phyloP scores from a whole-genome alignment of 108 stramenopile species.

The Poteriospumella lacustris region DNA sequence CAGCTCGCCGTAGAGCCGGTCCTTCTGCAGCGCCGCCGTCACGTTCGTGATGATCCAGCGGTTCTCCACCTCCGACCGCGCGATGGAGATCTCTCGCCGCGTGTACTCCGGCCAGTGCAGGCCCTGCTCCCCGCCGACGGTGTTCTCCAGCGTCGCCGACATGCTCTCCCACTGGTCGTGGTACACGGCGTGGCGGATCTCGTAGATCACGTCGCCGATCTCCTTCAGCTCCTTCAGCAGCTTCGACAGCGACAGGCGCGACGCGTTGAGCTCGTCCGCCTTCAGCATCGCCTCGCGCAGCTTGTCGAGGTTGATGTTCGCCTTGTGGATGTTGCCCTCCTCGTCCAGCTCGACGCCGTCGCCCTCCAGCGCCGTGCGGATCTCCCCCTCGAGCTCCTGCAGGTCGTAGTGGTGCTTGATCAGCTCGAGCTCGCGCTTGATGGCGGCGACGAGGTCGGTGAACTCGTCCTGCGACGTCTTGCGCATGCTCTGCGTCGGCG shows the following conservation, averaged over 20 bases:
- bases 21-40: constrained; percentile 6
- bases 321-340: background rate
- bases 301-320: background rate
- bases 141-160: background rate
- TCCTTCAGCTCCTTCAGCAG: background rate
- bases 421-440: background rate
- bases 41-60: constrained; percentile 15
- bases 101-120: background rate
- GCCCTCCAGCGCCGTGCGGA: background rate
- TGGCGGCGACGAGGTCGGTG: background rate
- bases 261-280: background rate
- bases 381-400: background rate
- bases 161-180: constrained; percentile 1
- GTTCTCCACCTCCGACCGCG: constrained; percentile 3
- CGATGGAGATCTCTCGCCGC: background rate
- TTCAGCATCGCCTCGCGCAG: background rate
- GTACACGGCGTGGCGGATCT: constrained; percentile 1
- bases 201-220: background rate
- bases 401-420: constrained; percentile 8
- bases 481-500: background rate
- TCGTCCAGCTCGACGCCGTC: background rate
- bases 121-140: background rate
- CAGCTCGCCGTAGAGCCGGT: background rate
- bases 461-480: background rate
- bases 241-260: background rate